Conservation (phyloP, 495 filamentous ascomycete genomes). For the Pseudomonodictys pantanalensis region DNA sequence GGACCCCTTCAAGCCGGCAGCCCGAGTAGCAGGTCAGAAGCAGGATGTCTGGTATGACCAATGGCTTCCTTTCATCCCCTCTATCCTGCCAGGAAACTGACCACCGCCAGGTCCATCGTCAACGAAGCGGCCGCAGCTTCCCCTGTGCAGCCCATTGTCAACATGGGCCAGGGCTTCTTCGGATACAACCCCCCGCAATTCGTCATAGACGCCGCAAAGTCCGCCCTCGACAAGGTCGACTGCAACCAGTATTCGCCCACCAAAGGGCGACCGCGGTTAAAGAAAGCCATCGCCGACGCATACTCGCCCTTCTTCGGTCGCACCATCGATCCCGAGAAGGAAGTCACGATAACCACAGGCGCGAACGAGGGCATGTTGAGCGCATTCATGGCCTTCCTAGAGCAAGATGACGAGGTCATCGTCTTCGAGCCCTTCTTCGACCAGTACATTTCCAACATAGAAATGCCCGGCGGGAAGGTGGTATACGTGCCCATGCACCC, state of each 20-base stretch:
- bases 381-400: slow-evolving; percentile 96
- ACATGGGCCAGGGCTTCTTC: slow-evolving; percentile 97
- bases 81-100: neutral
- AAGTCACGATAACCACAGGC: slow-evolving; percentile 92
- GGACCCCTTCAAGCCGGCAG: slow-evolving; percentile 64
- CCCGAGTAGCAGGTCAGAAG: slow-evolving; percentile 71
- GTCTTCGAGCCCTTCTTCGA: slow-evolving; percentile 99
- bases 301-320: slow-evolving; percentile 84
- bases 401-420: slow-evolving; percentile 92
- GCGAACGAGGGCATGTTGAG: slow-evolving; percentile 97
- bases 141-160: slow-evolving; percentile 85
- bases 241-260: slow-evolving; percentile 99
- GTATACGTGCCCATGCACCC: slow-evolving; percentile 92
- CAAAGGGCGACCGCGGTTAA: slow-evolving; percentile 83
- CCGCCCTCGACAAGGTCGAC: slow-evolving; percentile 85
- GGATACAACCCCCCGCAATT: slow-evolving; percentile 95
- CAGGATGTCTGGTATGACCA: slow-evolving; percentile 87
- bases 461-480: slow-evolving; percentile 93
- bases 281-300: slow-evolving; percentile 84
- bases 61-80: neutral
- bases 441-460: slow-evolving; percentile 94
- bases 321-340: slow-evolving; percentile 78
- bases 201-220: slow-evolving; percentile 85
- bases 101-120: slow-evolving; percentile 71
- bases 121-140: slow-evolving; percentile 87